These are phyloP conservation scores for Gnomoniopsis sp. DNA, from an alignment of 2,329 filamentous ascomycete genomes.

Conservation along the genomic window DNA sequence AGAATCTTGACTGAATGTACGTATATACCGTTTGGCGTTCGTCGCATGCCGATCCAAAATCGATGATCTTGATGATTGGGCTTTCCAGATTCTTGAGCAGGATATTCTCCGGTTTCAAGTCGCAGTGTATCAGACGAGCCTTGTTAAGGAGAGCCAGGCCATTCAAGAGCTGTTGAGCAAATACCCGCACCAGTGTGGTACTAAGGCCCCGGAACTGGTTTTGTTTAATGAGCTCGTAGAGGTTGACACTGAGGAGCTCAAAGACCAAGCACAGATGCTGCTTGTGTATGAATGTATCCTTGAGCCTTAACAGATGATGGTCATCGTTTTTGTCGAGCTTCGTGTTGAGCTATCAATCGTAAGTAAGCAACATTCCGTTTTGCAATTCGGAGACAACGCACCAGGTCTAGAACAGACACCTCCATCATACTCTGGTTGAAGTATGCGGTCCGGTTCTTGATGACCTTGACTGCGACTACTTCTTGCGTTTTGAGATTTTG, in stretches of 20 bases:
- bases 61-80: constrained; percentile 99
- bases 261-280: constrained; percentile 97
- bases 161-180: constrained; percentile 93
- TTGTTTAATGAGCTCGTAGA: constrained; percentile 99
- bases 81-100: constrained; percentile 96
- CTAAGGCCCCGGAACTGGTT: constrained; percentile 98
- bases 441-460: constrained; percentile 98
- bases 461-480: constrained; percentile 97
- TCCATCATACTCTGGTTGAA: constrained; percentile 99
- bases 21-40: constrained; percentile 98
- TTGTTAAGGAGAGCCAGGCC: constrained; percentile 91
- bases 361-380: neutral
- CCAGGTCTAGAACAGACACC: constrained; percentile 92
- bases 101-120: constrained; percentile 97
- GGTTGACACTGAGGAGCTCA: constrained; percentile 91
- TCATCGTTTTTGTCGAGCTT: constrained; percentile 99
- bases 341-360: constrained; percentile 73
- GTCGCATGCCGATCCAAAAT: constrained; percentile 97
- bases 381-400: constrained; percentile 38
- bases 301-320: constrained; percentile 88
- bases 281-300: constrained; percentile 96
- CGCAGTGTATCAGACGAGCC: constrained; percentile 94
- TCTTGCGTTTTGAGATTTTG: constrained; percentile 98
- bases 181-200: constrained; percentile 93
- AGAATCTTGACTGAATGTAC: constrained; percentile 98